Conservation (phyloP, 345 rosid genomes). For the Rhizophora mangle region DNA sequence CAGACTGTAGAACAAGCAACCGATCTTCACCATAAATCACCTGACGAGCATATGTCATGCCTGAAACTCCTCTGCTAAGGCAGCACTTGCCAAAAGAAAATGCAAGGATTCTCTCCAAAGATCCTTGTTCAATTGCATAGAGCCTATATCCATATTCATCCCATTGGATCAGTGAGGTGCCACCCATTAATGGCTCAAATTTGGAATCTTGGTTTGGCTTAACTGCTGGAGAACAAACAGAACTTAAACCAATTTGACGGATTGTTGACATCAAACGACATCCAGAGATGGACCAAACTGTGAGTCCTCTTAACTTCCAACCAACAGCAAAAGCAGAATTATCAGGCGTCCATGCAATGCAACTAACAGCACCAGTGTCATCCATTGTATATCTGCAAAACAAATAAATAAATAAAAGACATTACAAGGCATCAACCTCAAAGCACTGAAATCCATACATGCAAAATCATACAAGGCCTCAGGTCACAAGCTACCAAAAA, state of each 20-base stretch:
- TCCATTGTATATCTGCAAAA: conserved; percentile 58
- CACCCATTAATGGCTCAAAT: conserved; percentile 81
- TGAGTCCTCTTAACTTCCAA: conserved; percentile 93
- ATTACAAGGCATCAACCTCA: conserved; percentile 2
- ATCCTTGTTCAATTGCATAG: conserved; percentile 83
- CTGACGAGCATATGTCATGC: conserved; percentile 87
- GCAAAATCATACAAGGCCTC: not conserved
- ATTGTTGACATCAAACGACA: conserved; percentile 97
- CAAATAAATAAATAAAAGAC: conserved; percentile 18
- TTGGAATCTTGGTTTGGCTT: conserved; percentile 75
- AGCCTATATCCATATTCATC: conserved; percentile 92
- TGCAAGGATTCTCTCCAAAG: conserved; percentile 76
- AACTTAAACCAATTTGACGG: conserved; percentile 84
- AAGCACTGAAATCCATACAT: not conserved
- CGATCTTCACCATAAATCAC: conserved; percentile 95
- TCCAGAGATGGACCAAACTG: conserved; percentile 98
- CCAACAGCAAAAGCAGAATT: conserved; percentile 99
- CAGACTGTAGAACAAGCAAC: conserved; percentile 92
- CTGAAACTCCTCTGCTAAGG: conserved; percentile 88
- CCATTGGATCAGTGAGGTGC: conserved; percentile 91
- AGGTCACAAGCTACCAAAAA: not conserved
- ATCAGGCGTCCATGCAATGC: conserved; percentile 94
- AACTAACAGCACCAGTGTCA: too few species aligned
- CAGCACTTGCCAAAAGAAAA: conserved; percentile 98
- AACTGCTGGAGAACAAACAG: conserved; percentile 69